Base-by-base conservation (phyloP, 441 rosid genomes). In the Croton setiger region DNA sequence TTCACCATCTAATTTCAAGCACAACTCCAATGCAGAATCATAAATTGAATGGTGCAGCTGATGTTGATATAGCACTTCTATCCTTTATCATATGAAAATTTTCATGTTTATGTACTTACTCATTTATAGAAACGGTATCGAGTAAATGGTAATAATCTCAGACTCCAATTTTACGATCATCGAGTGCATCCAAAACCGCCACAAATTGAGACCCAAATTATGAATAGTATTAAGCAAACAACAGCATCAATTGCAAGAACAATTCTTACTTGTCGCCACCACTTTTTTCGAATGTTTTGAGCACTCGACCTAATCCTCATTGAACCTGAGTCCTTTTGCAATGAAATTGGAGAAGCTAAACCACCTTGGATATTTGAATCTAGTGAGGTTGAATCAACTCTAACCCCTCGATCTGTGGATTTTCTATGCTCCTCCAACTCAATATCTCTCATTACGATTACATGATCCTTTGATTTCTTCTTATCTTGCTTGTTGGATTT, bases 191-290 rank as follows among this genome's bases (percentile, higher is more conserved):
- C 73, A 64, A 88, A 76, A 60, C 94, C 94, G 14, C 76, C 67
- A 79, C 94, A 92, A 59, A 92, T 72, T 39, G 72, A 80, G 74
- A 92, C 70, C 96, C 98, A 92, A 73, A 87, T 77, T 66, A 75
- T 76, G 67, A 88, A 80, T 31, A 88, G 72, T 37, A 86, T 72
- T 39, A 81, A 79, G 60, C 96, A 92, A 70, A 92, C 80, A 70
- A 84, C 92, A 15, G 83, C 90, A 82, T 90, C 95, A 51, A 92
- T 76, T 4, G 86, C 89, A 64, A 92, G 92, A 80, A 88, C 81
- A 64, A 87, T 86, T 71, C 80, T 72, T 31, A 92, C 89, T 72
- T 83, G 93, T 54, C 83, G 87, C 73, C 95, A 79, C 93, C 98
- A 90, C 62, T 82, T 90, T 83, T 84, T 87, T 33, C 85, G 81